Percentiles rank a stretch among this genome's conserved stretches.
phyloP scores from a whole-genome alignment of 2,329 filamentous ascomycete genomes.

The Cercospora sojina region DNA sequence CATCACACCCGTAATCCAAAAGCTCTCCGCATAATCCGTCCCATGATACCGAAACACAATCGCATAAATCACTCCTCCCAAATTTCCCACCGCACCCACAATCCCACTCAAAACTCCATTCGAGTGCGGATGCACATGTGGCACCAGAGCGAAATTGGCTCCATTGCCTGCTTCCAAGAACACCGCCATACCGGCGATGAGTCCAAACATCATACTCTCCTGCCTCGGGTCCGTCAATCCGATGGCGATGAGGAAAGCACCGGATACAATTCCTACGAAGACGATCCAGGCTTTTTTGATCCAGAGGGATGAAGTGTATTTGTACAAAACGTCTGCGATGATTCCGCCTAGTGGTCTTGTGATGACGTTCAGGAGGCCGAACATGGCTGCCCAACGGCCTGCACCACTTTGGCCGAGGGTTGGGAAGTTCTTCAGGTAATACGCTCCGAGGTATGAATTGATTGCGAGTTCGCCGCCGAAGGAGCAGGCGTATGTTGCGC shows the following conservation, averaged over 20 bases:
- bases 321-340: conserved; percentile 57
- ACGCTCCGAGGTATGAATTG: conserved; percentile 59
- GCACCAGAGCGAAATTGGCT: conserved; percentile 80
- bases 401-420: conserved; percentile 37
- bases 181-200: conserved; percentile 73
- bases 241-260: conserved; percentile 60
- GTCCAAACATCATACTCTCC: conserved; percentile 67
- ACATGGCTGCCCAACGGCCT: conserved; percentile 67
- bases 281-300: conserved; percentile 63
- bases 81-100: conserved; percentile 75
- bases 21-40: conserved; percentile 64
- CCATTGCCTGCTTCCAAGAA: conserved; percentile 85
- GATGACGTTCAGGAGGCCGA: conserved; percentile 69
- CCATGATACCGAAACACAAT: conserved; percentile 76
- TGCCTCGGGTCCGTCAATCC: conserved; percentile 61
- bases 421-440: conserved; percentile 58
- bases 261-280: conserved; percentile 55
- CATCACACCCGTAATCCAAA: conserved; percentile 81
- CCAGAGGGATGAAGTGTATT: conserved; percentile 54
- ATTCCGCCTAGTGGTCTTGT: conserved; percentile 66
- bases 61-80: conserved; percentile 81
- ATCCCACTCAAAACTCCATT: conserved; percentile 77
- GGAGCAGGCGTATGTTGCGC: conserved; percentile 57
- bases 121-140: conserved; percentile 77
- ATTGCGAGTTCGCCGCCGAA: conserved; percentile 61